Conservation (phyloP, 2,329 filamentous ascomycete species). For the Fusarium oxysporum region DNA sequence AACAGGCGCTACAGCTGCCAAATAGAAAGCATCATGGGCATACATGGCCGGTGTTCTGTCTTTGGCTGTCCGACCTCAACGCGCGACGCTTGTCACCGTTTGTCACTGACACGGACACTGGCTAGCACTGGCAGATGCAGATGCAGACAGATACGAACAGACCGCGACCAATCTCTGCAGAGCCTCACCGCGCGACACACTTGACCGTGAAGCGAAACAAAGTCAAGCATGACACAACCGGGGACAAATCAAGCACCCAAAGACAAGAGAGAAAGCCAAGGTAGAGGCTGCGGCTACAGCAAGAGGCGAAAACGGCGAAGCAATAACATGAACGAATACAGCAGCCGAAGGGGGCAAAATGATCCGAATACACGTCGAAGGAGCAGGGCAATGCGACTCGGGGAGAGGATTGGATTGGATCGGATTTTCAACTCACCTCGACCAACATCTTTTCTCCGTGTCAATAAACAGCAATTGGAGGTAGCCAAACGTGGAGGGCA, state of each 20-base stretch:
- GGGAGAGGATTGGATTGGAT: neutral
- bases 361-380: constrained; percentile 12
- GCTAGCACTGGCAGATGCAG: constrained; percentile 3
- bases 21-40: constrained; percentile 23
- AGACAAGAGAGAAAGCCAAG: neutral
- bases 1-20: constrained; percentile 7
- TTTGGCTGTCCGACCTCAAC: constrained; percentile 36
- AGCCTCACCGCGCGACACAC: constrained; percentile 29
- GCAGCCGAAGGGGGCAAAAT: constrained; percentile 12
- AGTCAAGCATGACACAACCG: constrained; percentile 6
- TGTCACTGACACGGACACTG: constrained; percentile 21
- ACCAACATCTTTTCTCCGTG: constrained; percentile 49
- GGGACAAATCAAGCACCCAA: neutral
- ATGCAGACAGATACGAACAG: constrained; percentile 5
- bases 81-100: constrained; percentile 26
- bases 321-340: constrained; percentile 12
- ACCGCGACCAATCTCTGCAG: constrained; percentile 26
- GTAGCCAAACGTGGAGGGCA: constrained; percentile 5
- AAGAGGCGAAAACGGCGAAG: neutral
- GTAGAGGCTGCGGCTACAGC: neutral
- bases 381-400: constrained; percentile 15
- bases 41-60: constrained; percentile 7
- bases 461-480: constrained; percentile 21
- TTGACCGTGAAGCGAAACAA: constrained; percentile 19
- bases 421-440: constrained; percentile 49